phyloP scores from a whole-genome alignment of 148 eudicot species.

The Linanthus parryae region DNA sequence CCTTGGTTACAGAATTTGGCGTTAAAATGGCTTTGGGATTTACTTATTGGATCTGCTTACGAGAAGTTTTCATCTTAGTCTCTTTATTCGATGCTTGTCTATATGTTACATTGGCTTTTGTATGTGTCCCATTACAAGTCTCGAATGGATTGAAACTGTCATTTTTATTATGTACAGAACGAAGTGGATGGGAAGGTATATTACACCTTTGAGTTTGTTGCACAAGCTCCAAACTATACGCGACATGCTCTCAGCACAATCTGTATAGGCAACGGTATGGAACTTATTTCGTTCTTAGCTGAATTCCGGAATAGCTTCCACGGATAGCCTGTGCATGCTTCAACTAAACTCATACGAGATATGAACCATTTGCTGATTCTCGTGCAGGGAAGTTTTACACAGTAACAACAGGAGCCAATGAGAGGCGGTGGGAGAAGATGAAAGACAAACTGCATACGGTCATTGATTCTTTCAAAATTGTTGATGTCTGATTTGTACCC shows the following conservation, averaged over 20 bases:
- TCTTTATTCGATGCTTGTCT: not conserved
- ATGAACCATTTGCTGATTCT: too few relatives aligned
- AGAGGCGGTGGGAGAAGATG: conserved; percentile 98
- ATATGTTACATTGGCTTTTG: not conserved
- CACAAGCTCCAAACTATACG: conserved; percentile 86
- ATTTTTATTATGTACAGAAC: conserved; percentile 72
- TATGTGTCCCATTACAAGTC: not conserved
- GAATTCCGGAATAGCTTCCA: too few relatives aligned
- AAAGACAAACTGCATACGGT: conserved; percentile 81
- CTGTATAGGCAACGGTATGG: conserved; percentile 88
- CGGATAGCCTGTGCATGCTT: too few relatives aligned
- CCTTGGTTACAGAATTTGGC: not conserved
- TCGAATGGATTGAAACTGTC: too few relatives aligned
- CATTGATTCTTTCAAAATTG: conserved; percentile 79
- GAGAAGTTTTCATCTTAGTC: not conserved
- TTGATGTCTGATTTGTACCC: conserved; percentile 51
- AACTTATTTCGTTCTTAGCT: too few relatives aligned
- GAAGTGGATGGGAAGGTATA: conserved; percentile 82
- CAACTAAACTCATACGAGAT: too few relatives aligned
- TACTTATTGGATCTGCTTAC: not conserved
- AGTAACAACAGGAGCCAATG: conserved; percentile 88
- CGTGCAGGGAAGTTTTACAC: conserved; percentile 89
- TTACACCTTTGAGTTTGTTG: conserved; percentile 81
- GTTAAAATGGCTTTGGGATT: not conserved
- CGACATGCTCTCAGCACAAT: conserved; percentile 87